Percentiles rank a stretch among this genome's conserved stretches.
These are phyloP conservation scores for Striga asiatica DNA, from an alignment of 257 asterid species.

Conservation along the genomic window DNA sequence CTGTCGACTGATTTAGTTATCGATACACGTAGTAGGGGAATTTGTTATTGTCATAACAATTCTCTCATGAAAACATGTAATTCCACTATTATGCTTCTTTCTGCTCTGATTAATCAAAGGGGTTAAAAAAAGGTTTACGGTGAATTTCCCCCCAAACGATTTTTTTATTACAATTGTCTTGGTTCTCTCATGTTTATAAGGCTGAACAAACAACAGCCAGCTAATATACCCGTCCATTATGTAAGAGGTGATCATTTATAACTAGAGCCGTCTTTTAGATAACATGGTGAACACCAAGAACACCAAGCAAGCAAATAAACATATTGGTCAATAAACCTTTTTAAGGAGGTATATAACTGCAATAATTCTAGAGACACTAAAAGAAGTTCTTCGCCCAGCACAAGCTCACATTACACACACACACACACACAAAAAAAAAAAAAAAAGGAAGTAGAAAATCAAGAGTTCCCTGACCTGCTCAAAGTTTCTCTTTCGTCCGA, in stretches of 20 bases:
- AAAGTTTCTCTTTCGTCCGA: slow-evolving; percentile 80
- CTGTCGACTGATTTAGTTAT: too few species aligned
- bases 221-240: too few species aligned
- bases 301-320: neutral
- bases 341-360: neutral
- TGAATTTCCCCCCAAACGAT: too few species aligned
- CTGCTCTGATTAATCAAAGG: too few species aligned
- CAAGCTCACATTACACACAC: neutral
- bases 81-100: too few species aligned
- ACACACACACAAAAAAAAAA: neutral
- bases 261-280: neutral
- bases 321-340: neutral
- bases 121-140: too few species aligned
- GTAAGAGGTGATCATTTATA: too few species aligned
- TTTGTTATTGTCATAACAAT: too few species aligned
- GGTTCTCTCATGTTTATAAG: neutral
- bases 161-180: too few species aligned
- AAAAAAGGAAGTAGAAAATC: neutral
- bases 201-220: too few species aligned
- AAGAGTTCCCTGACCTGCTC: slow-evolving; percentile 50
- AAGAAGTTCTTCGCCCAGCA: neutral
- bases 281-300: neutral
- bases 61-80: too few species aligned
- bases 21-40: too few species aligned
- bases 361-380: neutral